Base-by-base conservation (phyloP, 306 rosid genomes). In the Fagus sylvatica region DNA sequence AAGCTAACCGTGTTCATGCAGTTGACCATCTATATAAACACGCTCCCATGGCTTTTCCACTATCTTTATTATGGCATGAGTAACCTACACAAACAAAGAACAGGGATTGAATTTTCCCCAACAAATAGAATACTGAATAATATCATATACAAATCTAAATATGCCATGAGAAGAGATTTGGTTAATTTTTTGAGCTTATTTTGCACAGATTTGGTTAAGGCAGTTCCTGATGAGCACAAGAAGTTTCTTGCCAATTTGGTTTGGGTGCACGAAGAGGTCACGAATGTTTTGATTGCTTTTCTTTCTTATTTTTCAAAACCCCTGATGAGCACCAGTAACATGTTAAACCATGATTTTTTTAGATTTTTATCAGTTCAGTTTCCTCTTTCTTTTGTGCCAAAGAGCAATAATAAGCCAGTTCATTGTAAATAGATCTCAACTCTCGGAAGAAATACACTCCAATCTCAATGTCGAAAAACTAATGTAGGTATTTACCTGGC, bases 21-120 rank as follows among this genome's bases (percentile, higher is more conserved):
- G 88, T 81, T 88, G 91, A 74, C 97, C 97, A 77, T 90, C 89
- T 57, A 91, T 62, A 71, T 28, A 60, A 56, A 86, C 86, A 72
- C 98, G 98, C 78, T 93, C 98, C 99, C 99, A 95, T 9, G 99
- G 97, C 82, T 91, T 95, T 88, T 93, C 96, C 79, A 89, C 93
- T 71, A 95, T 95, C 59, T 82, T 93, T 60, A 93, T 89, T 54
- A 86, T 84, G 56, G 99, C 91, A 80, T 91, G 42, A 78, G 92
- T 82, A 71, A 95, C 98, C 98, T 92, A 78, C 76, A 56, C 33
- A 81, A 71, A 41, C 30, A 22, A 65, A 76, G 30, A 80, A 70
- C 64, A 17, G 34, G 6, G 12, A 61, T 71, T 60, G 13, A 41
- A 7, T 55, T 69, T 64, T 42, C 57, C 73, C 61, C 19, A 74